Base-by-base conservation (phyloP, 2,329 filamentous ascomycete species). In the Alternaria gaisen region DNA sequence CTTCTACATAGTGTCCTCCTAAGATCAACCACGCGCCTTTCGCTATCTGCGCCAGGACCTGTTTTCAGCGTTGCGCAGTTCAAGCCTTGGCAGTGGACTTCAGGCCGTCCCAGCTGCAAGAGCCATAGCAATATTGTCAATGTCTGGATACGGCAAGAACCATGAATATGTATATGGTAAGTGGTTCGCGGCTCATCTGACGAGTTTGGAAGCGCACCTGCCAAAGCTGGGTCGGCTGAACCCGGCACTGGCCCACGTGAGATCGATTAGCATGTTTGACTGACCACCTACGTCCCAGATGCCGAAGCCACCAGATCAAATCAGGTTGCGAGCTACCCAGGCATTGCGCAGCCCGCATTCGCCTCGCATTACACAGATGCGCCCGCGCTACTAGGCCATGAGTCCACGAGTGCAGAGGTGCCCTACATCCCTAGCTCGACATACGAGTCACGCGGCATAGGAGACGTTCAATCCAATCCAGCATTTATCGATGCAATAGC, bases 131-230 rank as follows among this genome's bases (percentile, higher is more conserved):
- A 79, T 88, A 73, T 82, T 91, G 81, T 88, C 90, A 81, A 94
- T 94, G 91, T 90, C 91, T 80, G 90, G 90, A 81, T 94, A 93
- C 85, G 84, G 86, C 75, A 97, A 96, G 82, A 81, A 88, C 60
- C 88, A 91, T 79, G 85, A 90, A 79, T 90, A 90, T 79, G 87
- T 94, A 83, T 91, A 94, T 81, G 91, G 93, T 96, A 84, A 83
- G 92, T 89, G 60, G 62, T 62, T 48, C 68, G 70, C 63, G 65
- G 79, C 80, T 69, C 83, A 83, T 75, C 68, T 79, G 77, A 79
- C 73, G 67, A 67, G 64, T 63, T 58, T 59, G 53, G 54, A 68
- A 67, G 69, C 70, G 66, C 76, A 76, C 71, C 75, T 77, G 75
- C 72, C 73, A 75, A 64, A 68, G 58, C 67, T 67, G 72, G 71